Conservation (phyloP, 2,329 filamentous ascomycete genomes). For the Celoporthe dispersa region DNA sequence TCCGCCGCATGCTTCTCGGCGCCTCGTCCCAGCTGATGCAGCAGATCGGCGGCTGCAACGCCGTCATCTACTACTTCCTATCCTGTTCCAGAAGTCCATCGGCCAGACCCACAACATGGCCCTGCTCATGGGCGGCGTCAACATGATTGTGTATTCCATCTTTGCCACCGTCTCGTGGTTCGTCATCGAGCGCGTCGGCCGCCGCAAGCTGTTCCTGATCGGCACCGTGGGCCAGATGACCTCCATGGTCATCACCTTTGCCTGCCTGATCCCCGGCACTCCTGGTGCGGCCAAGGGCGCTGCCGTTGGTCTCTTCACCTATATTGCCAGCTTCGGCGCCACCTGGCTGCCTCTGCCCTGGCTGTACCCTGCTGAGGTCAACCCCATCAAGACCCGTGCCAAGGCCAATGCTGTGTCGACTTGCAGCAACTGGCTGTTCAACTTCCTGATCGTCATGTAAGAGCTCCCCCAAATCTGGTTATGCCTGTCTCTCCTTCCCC, state of each 20-base stretch:
- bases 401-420: slow-evolving; percentile 68
- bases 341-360: slow-evolving; percentile 64
- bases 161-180: slow-evolving; percentile 61
- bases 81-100: slow-evolving; percentile 55
- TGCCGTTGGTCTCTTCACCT: slow-evolving; percentile 59
- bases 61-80: slow-evolving; percentile 65
- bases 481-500: slow-evolving; percentile 47
- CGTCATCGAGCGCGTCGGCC: slow-evolving; percentile 56
- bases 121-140: slow-evolving; percentile 58
- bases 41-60: slow-evolving; percentile 63
- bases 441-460: slow-evolving; percentile 67
- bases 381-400: slow-evolving; percentile 62
- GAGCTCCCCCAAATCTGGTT: slow-evolving; percentile 34
- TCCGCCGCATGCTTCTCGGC: slow-evolving; percentile 66
- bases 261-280: slow-evolving; percentile 42
- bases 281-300: slow-evolving; percentile 40
- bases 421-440: slow-evolving; percentile 63
- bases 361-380: slow-evolving; percentile 66
- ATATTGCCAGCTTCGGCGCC: slow-evolving; percentile 30
- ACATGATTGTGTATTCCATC: slow-evolving; percentile 64
- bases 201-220: slow-evolving; percentile 66
- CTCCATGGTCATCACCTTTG: slow-evolving; percentile 60
- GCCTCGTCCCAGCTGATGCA: slow-evolving; percentile 65
- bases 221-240: slow-evolving; percentile 65
- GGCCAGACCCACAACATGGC: slow-evolving; percentile 49